phyloP scores from a whole-genome alignment of 2,329 filamentous ascomycete species.

The Microsporum audouinii region DNA sequence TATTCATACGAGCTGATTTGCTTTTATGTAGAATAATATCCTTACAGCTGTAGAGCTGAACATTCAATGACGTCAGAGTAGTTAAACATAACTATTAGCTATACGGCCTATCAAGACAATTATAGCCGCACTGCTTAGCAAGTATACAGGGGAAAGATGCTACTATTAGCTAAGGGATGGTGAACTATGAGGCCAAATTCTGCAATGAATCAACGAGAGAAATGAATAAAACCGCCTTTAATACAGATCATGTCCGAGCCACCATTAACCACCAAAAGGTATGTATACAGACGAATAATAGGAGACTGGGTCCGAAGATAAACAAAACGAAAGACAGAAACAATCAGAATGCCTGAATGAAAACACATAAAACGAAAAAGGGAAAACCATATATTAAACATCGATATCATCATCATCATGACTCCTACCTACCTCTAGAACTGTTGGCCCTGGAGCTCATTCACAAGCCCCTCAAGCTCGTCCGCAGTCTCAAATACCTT shows the following conservation, averaged over 20 bases:
- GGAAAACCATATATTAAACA: too few relatives aligned
- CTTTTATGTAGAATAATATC: too few relatives aligned
- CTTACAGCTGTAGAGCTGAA: background rate
- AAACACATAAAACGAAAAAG: background rate
- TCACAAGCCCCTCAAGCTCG: slow-evolving; percentile 42
- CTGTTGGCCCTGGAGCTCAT: slow-evolving; percentile 18
- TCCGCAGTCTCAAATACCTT: slow-evolving; percentile 67
- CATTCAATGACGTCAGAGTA: background rate
- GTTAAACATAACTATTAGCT: background rate
- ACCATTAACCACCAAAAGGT: background rate
- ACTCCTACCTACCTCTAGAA: background rate
- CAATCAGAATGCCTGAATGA: background rate
- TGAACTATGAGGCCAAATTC: background rate
- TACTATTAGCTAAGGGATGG: background rate
- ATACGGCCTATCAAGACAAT: background rate
- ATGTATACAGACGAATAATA: background rate
- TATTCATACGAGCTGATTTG: too few relatives aligned
- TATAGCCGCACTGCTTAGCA: background rate
- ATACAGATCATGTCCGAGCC: background rate
- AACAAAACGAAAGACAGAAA: background rate
- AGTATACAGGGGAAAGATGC: background rate
- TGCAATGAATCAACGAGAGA: background rate
- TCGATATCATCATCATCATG: background rate
- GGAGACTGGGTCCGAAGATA: background rate
- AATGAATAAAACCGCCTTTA: background rate